Evolutionary conservation across 2,329 filamentous ascomycete species (phyloP), one percentile per base, ranked within the genome.

Genomic region (Arthrobotrys sinensis): DNA sequence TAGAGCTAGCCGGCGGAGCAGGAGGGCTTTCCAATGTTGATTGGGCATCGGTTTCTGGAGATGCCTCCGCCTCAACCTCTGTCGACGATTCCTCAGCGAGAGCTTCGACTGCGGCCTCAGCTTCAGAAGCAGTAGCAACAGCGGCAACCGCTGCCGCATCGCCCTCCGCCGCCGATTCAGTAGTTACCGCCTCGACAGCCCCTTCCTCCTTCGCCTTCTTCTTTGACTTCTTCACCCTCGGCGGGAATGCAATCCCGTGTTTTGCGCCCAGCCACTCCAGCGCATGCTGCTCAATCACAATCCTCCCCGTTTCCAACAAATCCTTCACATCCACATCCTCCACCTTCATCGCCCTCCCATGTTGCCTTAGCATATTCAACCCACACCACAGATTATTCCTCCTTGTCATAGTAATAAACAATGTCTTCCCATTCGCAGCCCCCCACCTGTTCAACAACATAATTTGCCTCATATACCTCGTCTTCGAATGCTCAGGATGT

Each of bases 251-350:
- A 53, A 64, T 52, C 46, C 80, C 76, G 83, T 97, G 94, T 80
- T 87, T 85, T 83, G 87, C 85, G 82, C 97, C 88, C 83, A 98
- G 90, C 83, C 89, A 88, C 84, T 91, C 88, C 82, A 99, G 87
- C 40, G 95, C 95, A 48, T 86, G 86, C 84, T 92, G 90, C 88
- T 99, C 96, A 82, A 99, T 90, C 77, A 99, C 90, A 78, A 99
- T 86, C 82, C 94, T 90, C 67, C 92, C 92, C 67, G 91, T 90
- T 86, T 96, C 93, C 81, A 99, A 86, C 80, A 99, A 85, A 84
- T 98, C 93, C 88, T 98, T 99, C 80, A 99, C 93, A 85, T 98
- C 96, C 40, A 99, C 93, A 80, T 97, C 92, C n/a, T 88, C 86
- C 76, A 91, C 87, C 72, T 89, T 88, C 81, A 94, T 86, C 7